Base-by-base conservation (phyloP, 306 rosid species). In the Erythrophleum fordii region DNA sequence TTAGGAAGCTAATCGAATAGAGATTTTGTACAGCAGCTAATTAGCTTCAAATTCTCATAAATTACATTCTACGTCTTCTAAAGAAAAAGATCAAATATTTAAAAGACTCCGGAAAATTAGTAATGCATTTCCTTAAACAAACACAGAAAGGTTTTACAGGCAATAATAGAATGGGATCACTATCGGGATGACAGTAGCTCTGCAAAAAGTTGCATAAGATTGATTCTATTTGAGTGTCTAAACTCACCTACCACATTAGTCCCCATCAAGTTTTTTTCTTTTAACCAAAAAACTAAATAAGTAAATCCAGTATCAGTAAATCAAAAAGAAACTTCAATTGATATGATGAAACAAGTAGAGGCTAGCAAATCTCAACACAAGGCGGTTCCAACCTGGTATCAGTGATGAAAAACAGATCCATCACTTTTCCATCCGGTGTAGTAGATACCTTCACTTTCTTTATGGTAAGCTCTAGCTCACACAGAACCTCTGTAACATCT, bases 401-500 rank as follows among this genome's bases (percentile, higher is more conserved):
- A 22, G 96, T 88, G 90, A 95, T 81, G 92, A 93, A 90, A 88
- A 95, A 95, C 76, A 95, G 84, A 84, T 95, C 91, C 88, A 95
- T 83, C 81, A 93, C 97, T 93, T 77, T 91, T 42, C 94, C 99
- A 73, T 95, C 99, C 0, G 99, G 99, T 25, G 98, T 95, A 18
- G 98, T 95, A 64, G 99, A 95, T 12, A 95, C 96, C 87, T 95
- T 95, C 87, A 95, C 98, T 86, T 95, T 95, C 84, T 89, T 81
- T 75, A 95, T 95, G 56, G 82, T 86, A 72, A 95, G 90, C 90
- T 95, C 99, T 17, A 90, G 89, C 78, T 93, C 97, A 77, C 91
- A 88, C 25, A 95, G 98, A 90, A 91, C 98, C 84, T 73, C 75
- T 0, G 99, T 95, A 70, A 95, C 96, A 88, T 91, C 99, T 95